Evolutionary conservation across 805 yeast species (phyloP).

Genomic region (Cyberlindnera mrakii): DNA sequence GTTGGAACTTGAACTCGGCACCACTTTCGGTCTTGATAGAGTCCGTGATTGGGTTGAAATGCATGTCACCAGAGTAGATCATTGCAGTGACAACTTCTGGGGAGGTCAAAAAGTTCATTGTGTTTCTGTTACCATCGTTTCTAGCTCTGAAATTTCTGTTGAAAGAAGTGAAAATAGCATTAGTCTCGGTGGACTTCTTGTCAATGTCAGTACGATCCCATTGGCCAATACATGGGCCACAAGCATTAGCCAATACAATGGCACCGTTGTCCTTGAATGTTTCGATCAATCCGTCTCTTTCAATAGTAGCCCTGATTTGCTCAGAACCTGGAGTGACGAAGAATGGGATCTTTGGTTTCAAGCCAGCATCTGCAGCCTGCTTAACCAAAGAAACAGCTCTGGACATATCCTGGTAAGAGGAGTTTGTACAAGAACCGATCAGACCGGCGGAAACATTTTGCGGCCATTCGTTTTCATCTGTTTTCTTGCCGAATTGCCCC

Average conservation of each 20-base stretch:
- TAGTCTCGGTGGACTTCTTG: conserved; percentile 57
- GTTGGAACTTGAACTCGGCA: conserved; percentile 64
- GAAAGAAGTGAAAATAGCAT: conserved; percentile 93
- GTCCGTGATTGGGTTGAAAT: conserved; percentile 88
- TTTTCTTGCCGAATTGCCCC: conserved; percentile 69
- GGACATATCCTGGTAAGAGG: conserved; percentile 97
- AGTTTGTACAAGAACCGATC: conserved; percentile 97
- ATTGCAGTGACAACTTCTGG: conserved; percentile 97
- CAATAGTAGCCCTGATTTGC: conserved; percentile 94
- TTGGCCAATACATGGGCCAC: conserved; percentile 99
- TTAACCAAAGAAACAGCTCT: conserved; percentile 86
- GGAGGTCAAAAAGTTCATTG: conserved; percentile 97
- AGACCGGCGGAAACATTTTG: conserved; percentile 81
- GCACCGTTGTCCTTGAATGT: conserved; percentile 87
- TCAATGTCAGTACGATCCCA: conserved; percentile 90
- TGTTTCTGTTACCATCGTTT: conserved; percentile 96
- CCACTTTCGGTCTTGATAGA: conserved; percentile 69
- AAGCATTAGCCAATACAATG: conserved; percentile 89
- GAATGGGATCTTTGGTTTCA: conserved; percentile 86
- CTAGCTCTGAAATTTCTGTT: conserved; percentile 97
- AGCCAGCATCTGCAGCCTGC: conserved; percentile 82
- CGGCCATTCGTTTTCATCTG: conserved; percentile 81
- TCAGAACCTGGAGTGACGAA: conserved; percentile 98
- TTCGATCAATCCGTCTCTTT: conserved; percentile 84
- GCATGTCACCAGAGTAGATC: conserved; percentile 90